These are phyloP conservation scores for Vitis hybrid DNA, from an alignment of 177 flowering plant species.

Conservation along the genomic window DNA sequence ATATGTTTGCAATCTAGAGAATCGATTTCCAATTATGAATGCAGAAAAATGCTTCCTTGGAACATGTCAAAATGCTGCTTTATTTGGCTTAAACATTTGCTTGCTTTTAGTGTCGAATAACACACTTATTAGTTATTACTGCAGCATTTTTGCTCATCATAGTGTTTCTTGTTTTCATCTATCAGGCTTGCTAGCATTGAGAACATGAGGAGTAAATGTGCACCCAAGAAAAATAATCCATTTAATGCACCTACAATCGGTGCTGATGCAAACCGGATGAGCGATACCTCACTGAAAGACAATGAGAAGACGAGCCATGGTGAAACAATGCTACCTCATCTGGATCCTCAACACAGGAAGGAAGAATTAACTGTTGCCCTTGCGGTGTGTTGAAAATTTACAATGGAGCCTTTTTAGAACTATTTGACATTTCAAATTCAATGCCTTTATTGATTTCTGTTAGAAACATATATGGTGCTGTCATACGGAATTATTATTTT, in stretches of 20 bases:
- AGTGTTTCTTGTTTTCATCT: no score
- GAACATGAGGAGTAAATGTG: slow-evolving; percentile 77
- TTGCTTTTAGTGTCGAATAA: no score
- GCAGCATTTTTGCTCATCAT: no score
- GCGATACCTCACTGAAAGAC: slow-evolving; percentile 21
- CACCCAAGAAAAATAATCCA: slow-evolving; percentile 62
- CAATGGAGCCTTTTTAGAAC: neutral
- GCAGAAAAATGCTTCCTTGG: no score
- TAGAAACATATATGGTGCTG: no score
- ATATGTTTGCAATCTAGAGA: no score
- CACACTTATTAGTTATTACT: no score
- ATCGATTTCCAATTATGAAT: no score
- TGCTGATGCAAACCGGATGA: slow-evolving; percentile 12
- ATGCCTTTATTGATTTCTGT: no score
- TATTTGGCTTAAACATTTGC: no score
- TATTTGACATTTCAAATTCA: neutral
- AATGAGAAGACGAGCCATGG: slow-evolving; percentile 31
- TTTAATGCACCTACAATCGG: slow-evolving; percentile 25
- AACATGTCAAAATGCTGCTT: no score
- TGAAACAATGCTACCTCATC: slow-evolving; percentile 25
- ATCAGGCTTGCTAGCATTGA: neutral
- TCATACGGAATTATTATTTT: no score
- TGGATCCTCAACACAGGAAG: slow-evolving; percentile 41
- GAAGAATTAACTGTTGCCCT: slow-evolving; percentile 67
- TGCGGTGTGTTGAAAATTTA: slow-evolving; percentile 37